Base-by-base conservation (phyloP, 2,329 filamentous ascomycete species). In the Pseudogymnoascus sp. region DNA sequence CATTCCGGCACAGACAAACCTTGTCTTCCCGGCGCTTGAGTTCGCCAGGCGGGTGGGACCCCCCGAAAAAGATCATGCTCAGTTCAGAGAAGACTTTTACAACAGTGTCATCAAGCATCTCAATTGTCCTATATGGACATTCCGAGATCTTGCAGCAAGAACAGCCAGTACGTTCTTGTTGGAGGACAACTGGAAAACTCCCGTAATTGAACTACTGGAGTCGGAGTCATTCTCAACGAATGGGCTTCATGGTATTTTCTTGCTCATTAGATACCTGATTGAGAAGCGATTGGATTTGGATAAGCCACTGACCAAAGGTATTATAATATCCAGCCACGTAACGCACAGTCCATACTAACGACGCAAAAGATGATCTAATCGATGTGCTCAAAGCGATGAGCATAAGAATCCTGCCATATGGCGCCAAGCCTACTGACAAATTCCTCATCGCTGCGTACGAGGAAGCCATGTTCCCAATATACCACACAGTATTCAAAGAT, bases 1-100 rank as follows among this genome's bases (percentile, higher is more conserved):
- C 66, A 71, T 62, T 67, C 59, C 61, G 4, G 37, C 64, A 1
- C 65, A 61, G 1, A 46, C 62, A 24, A 60, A 61, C 3, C 59
- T 24, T 7, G 89, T 93, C 2, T 93, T 95, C 70, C 90, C 91
- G 0, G 90, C 89, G 0, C 77, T 96, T n/a, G 89, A 93, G 68
- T 89, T 96, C 37, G 81, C 95, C 60, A 85, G 89, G 59, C 83
- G 90, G 61, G 87, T 88, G 10, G 84, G 85, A 0, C 85, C 90
- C 0, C 89, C 89, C 0, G 79, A 82, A 24, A 56, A 56, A 14
- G 19, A 60, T 16, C 22, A 26, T n/a, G 38, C 35, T 38, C 72
- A 79, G 2, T 75, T 84, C 64, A 78, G 82, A 1, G 75, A 78
- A 1, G 78, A 82, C 56, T 82, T 92, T 4, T 81, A 84, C 68